These are phyloP conservation scores for Hypoxylon sp. DNA, from an alignment of 2,329 filamentous ascomycete species.

Conservation along the genomic window DNA sequence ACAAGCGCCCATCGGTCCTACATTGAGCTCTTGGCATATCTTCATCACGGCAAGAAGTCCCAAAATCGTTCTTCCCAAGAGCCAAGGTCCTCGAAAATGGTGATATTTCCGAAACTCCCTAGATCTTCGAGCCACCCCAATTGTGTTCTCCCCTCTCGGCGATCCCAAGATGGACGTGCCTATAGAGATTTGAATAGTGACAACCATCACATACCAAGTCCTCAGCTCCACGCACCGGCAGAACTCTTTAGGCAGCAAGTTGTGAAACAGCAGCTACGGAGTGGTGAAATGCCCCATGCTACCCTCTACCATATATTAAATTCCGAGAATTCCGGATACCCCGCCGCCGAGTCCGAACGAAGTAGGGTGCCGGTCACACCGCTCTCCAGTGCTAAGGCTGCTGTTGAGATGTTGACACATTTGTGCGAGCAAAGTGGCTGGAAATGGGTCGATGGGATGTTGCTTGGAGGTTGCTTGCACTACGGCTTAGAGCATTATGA, in stretches of 20 bases:
- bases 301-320: constrained; percentile 50
- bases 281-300: constrained; percentile 39
- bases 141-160: constrained; percentile 41
- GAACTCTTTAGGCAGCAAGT: constrained; percentile 37
- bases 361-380: constrained; percentile 57
- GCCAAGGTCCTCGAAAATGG: constrained; percentile 62
- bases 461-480: constrained; percentile 90
- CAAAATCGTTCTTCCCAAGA: constrained; percentile 58
- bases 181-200: constrained; percentile 38
- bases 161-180: constrained; percentile 32
- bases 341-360: constrained; percentile 42
- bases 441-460: constrained; percentile 94
- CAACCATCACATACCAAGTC: constrained; percentile 28
- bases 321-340: constrained; percentile 43
- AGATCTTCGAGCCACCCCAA: constrained; percentile 51
- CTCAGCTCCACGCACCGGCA: constrained; percentile 33
- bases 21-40: constrained; percentile 76
- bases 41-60: constrained; percentile 72
- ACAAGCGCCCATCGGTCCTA: constrained; percentile 81
- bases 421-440: constrained; percentile 85
- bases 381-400: constrained; percentile 72
- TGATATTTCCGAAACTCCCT: constrained; percentile 70
- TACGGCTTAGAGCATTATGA: constrained; percentile 91
- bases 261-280: constrained; percentile 39
- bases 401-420: constrained; percentile 79